Evolutionary conservation across 495 filamentous ascomycete genomes (phyloP).

Genomic region (Usnea hakonensis): DNA sequence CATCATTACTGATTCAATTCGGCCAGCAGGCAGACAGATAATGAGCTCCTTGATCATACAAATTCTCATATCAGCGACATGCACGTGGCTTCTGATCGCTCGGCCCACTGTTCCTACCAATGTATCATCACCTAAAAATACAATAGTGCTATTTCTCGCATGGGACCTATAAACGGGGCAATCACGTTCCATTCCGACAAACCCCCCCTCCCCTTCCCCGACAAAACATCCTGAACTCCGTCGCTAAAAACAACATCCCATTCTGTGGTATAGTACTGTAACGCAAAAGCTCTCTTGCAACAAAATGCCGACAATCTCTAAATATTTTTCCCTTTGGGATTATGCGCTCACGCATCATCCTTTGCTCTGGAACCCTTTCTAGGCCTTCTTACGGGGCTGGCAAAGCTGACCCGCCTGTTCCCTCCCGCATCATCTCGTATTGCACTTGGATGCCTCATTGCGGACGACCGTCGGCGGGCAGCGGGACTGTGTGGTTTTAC

Average conservation of each 20-base stretch:
- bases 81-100: neutral
- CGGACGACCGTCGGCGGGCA: conserved; percentile 28
- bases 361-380: conserved; percentile 17
- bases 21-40: neutral
- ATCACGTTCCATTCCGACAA: too few species aligned
- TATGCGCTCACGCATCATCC: conserved; percentile 2
- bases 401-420: conserved; percentile 43
- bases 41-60: neutral
- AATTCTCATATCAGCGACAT: neutral
- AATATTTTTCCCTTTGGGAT: neutral
- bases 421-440: conserved; percentile 44
- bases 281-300: neutral
- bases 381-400: conserved; percentile 33
- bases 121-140: neutral
- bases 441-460: conserved; percentile 29
- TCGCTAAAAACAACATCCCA: conserved; percentile 5
- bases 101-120: neutral
- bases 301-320: neutral
- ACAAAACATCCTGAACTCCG: conserved; percentile 2
- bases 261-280: conserved; percentile 3
- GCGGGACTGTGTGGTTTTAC: conserved; percentile 8
- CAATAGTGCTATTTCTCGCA: neutral
- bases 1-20: neutral
- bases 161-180: neutral
- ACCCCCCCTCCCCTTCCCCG: neutral